Percentiles rank a stretch among this genome's conserved stretches.
Conservation (phyloP, 2,329 filamentous ascomycete genomes). For the Ascochyta pisi region DNA sequence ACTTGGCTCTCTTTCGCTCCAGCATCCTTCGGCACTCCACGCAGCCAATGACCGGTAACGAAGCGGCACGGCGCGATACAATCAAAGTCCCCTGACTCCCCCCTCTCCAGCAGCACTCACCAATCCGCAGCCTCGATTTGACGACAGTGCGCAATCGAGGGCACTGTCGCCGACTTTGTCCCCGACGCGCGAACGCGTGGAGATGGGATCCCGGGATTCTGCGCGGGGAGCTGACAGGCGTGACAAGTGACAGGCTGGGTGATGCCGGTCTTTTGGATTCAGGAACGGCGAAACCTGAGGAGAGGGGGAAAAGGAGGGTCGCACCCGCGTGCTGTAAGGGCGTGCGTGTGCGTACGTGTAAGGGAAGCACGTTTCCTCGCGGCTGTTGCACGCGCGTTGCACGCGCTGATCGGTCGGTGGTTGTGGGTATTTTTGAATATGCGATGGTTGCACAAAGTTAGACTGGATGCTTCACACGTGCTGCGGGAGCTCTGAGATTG, state of each 20-base stretch:
- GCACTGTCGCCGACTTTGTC: conserved; percentile 1
- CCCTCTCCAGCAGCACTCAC: not conserved
- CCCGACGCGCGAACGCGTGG: conserved; percentile 5
- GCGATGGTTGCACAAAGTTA: not conserved
- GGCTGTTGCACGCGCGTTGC: conserved; percentile 5
- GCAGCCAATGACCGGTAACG: conserved; percentile 15
- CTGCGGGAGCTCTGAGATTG: conserved; percentile 1
- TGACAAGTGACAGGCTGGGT: conserved; percentile 19
- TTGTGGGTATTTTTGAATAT: not conserved
- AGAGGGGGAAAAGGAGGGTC: conserved; percentile 3
- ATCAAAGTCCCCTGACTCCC: not conserved
- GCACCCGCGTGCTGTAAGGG: conserved; percentile 11
- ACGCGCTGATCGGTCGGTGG: not conserved
- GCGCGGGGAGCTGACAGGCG: conserved; percentile 1
- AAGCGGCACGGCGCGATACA: conserved; percentile 16
- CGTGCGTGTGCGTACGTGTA: not conserved
- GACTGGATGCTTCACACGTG: not conserved
- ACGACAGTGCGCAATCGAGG: not conserved
- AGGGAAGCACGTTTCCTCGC: conserved; percentile 1
- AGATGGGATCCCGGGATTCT: conserved; percentile 13
- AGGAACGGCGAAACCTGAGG: not conserved
- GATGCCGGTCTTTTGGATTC: conserved; percentile 6
- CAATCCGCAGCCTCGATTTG: not conserved
- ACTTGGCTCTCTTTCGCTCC: conserved; percentile 5
- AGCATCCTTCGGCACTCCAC: conserved; percentile 1